Base-by-base conservation (phyloP, 768 basidiomycete genomes). In the Phylloporus scabripes region DNA sequence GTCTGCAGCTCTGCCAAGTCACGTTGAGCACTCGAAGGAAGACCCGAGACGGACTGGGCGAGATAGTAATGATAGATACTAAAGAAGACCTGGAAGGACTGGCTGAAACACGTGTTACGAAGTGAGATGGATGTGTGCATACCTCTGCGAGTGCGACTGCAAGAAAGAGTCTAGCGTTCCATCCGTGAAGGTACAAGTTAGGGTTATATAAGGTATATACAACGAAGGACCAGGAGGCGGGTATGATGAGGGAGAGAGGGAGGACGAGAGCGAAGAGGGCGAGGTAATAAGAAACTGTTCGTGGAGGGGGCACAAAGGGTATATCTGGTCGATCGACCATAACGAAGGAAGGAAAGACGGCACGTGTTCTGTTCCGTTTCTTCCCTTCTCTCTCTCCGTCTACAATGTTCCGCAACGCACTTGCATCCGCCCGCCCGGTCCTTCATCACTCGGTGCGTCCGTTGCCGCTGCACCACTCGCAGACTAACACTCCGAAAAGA, bases 151-250 rank as follows among this genome's bases (percentile, higher is more conserved):
- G 64, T 31, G 83, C 76, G 48, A 78, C 53, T 24, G 64, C 70
- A 52, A 85, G 83, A 7, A 71, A 50, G 26, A 65, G 48, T 31
- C 56, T 63, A 26, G 72, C 61, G 12, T 58, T 62, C 68, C 71
- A 73, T 12, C 70, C 54, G 51, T 73, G 76, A 6, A 66, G 60
- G 70, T 61, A 75, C 49, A 80, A 57, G 33, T 53, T 67, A 29
- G 74, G 71, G 33, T 70, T 65, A 53, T 67, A 68, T 34, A 85
- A 61, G 38, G 77, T 66, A 61, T 73, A 73, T 53, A 73, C 39
- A 37, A 76, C 77, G 59, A 80, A 87, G 7, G 65, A 60, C 87
- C 88, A 91, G 18, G 83, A 77, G 20, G 82, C 57, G 9, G 86
- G 82, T 7, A 79, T 68, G 31, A 78, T 61, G 5, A 77, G 76